Evolutionary conservation across 805 yeast genomes (phyloP), one percentile per base, ranked within the genome.

Genomic region (Diddensiella transvaalensis): DNA sequence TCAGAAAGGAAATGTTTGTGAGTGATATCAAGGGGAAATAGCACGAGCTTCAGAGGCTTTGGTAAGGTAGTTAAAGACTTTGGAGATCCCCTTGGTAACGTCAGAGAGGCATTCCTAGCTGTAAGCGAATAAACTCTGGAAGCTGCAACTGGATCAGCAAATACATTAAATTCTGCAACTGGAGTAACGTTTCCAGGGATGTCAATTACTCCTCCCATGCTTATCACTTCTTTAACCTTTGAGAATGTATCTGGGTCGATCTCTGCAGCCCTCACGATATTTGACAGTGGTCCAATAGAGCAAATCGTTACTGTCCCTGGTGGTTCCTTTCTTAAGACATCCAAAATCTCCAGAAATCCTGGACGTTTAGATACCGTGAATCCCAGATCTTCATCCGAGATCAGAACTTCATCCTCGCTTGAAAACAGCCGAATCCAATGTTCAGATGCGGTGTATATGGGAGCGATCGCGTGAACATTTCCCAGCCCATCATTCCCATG

Each of bases 401-500:
- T 45, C 10, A 42, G 35, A n/a, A n/a, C 21, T 15, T 50, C 49
- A 10, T 49, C 47, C 11, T 26, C 42, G 17, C 46, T 35, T n/a
- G 46, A 49, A 46, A 66, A 68, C 37, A 51, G 49, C 30, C 53
- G 50, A 22, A 60, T 36, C 65, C 65, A 64, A 19, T 56, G 54
- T 4, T 49, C 36, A 1, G 65, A 62, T 22, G 66, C 61, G 6
- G 70, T 63, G 43, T 54, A 69, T 35, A 66, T 65, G 1, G 73
- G 71, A 29, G 61, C 54, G 1, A 46, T n/a, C 2, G 51, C 40
- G 48, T 70, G 73, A 21, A 67, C 67, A 11, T 69, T 68, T 3
- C 73, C 73, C 8, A 70, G 60, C 2, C 74, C 74, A 48, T 70
- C 74, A 23, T 46, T 37, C 15, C 74, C 74, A 48, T 70, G 74